A percentile compares a stretch with the other conserved stretches of the same genome.
These are phyloP conservation scores for Pseudogymnoascus sp. DNA, from an alignment of 2,329 filamentous ascomycete genomes.

Conservation along the genomic window DNA sequence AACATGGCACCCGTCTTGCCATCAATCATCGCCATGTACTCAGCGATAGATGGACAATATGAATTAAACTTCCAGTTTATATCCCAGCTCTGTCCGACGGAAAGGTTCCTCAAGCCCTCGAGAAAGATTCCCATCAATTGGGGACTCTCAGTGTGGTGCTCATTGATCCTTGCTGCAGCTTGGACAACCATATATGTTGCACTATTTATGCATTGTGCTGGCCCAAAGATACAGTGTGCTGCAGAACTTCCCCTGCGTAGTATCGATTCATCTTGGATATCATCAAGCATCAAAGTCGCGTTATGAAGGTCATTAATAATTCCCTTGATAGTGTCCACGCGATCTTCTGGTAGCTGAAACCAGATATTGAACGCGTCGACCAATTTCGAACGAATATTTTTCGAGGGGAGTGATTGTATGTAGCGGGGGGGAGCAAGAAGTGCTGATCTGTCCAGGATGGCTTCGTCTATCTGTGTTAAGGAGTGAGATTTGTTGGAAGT, in stretches of 20 bases:
- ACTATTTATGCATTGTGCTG: slow-evolving; percentile 32
- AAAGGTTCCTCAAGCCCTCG: neutral
- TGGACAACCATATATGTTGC: slow-evolving; percentile 23
- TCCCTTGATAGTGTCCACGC: neutral
- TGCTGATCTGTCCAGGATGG: neutral
- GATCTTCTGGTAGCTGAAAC: neutral
- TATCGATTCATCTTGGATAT: slow-evolving; percentile 33
- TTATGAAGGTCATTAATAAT: neutral
- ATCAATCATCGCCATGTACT: neutral
- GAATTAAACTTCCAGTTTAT: neutral
- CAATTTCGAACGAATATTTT: neutral
- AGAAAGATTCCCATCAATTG: neutral
- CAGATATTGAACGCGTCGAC: neutral
- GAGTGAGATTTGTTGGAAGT: neutral
- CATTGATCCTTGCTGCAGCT: neutral
- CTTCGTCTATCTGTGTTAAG: neutral
- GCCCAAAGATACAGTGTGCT: slow-evolving; percentile 32
- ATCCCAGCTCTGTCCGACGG: neutral
- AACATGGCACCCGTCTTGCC: neutral
- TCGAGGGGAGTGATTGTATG: neutral
- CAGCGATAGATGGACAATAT: neutral
- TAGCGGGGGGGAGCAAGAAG: neutral
- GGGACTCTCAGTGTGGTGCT: neutral
- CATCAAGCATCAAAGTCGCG: slow-evolving; percentile 25
- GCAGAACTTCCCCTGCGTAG: slow-evolving; percentile 31